Base-by-base conservation (phyloP, 345 rosid genomes). In the Linum lewisii region DNA sequence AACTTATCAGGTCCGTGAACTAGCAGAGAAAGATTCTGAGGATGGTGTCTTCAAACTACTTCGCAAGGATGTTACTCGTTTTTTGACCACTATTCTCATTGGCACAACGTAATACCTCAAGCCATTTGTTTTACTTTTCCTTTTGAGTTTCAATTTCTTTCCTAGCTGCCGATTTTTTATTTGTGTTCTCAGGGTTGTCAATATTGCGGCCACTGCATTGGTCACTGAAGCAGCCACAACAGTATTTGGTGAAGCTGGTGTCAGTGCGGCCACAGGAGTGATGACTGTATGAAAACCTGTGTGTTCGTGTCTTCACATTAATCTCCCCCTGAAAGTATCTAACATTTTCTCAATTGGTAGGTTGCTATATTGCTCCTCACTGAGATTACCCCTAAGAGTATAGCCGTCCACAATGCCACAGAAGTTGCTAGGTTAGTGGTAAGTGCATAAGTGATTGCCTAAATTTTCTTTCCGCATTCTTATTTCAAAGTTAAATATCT, bases 171-270 rank as follows among this genome's bases (percentile, higher is more conserved):
- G 59, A 65, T 75, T 69, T 5, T n/a, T 51, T 68, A 24, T 78
- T 70, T 74, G 58, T 67, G 66, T 62, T 23, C 62, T 61, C 61
- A 89, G 99, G 65, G 97, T 93, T 72, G 97, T 82, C 45, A 93
- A 93, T 73, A 93, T 93, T 74, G 99, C 92, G 77, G 97, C 99
- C 66, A 93, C 99, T 73, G 99, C 97, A 64, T 75, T 93, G 61
- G 99, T 90, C 70, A 93, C 99, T 5, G 96, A 93, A 44, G 97
- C 99, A 49, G 99, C 99, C 65, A 93, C 99, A 36, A 81, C 97
- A 61, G 81, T 93, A 69, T 93, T 89, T 84, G 99, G 99, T 63
- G 99, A 89, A 82, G 99, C 99, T 70, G 99, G 99, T 75, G 90
- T 93, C 75, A 90, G 81, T 77, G 99, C 97, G 20, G 99, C 99